phyloP scores from a whole-genome alignment of 495 filamentous ascomycete species.

The Penicillium psychrofluorescens region DNA sequence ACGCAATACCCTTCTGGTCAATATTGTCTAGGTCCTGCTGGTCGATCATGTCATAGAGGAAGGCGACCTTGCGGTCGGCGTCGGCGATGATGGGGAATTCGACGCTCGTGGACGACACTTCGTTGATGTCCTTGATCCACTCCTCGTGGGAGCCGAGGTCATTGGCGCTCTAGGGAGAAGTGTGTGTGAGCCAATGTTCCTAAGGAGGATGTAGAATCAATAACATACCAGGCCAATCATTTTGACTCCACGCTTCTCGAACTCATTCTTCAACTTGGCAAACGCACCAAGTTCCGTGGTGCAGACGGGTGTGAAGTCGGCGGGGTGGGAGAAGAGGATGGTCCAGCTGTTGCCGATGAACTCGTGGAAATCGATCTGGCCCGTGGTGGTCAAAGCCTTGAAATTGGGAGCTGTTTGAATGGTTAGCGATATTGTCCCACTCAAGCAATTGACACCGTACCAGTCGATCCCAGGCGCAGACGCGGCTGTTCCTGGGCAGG shows the following conservation, averaged over 20 bases:
- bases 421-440: background rate
- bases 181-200: constrained; percentile 44
- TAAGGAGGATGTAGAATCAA: constrained; percentile 34
- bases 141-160: constrained; percentile 47
- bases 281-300: constrained; percentile 66
- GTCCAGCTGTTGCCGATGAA: constrained; percentile 55
- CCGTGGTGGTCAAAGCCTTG: constrained; percentile 56
- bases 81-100: constrained; percentile 96
- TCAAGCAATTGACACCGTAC: constrained; percentile 7
- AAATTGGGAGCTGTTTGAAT: constrained; percentile 49
- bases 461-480: constrained; percentile 51
- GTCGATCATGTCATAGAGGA: constrained; percentile 94
- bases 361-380: constrained; percentile 58
- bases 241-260: constrained; percentile 55
- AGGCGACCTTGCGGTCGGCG: constrained; percentile 89
- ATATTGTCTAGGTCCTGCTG: constrained; percentile 80
- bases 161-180: constrained; percentile 29
- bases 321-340: constrained; percentile 63
- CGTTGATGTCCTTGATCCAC: constrained; percentile 96
- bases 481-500: constrained; percentile 48
- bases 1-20: constrained; percentile 90
- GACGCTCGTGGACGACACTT: constrained; percentile 75
- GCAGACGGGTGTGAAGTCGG: constrained; percentile 65
- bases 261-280: constrained; percentile 54
- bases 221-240: constrained; percentile 53